Evolutionary conservation across 768 basidiomycete genomes (phyloP).

Genomic region (Russula sp.): DNA sequence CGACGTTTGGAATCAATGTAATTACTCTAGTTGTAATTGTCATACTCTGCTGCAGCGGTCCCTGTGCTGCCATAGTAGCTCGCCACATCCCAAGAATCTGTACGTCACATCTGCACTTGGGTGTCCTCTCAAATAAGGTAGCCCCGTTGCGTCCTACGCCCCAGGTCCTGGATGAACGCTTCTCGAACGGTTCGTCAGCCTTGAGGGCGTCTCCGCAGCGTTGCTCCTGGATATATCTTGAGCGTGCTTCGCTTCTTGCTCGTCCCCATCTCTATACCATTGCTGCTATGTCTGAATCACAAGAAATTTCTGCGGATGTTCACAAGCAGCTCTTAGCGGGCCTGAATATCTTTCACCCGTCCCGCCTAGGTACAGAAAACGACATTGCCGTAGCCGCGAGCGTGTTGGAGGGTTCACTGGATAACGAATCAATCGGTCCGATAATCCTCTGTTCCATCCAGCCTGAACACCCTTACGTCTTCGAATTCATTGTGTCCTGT

Average conservation of each 20-base stretch:
- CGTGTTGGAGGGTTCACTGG: slow-evolving; percentile 7
- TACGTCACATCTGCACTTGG: background rate
- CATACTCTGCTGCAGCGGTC: no score
- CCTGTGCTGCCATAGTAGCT: background rate
- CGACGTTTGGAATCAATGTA: background rate
- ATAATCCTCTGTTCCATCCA: slow-evolving; percentile 4
- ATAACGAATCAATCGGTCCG: slow-evolving; percentile 2
- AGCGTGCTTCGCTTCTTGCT: background rate
- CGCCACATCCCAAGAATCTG: background rate
- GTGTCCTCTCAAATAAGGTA: slow-evolving; percentile 3
- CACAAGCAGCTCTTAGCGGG: slow-evolving; percentile 2
- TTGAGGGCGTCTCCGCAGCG: slow-evolving; percentile 13
- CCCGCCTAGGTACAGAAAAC: background rate
- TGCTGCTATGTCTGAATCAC: background rate
- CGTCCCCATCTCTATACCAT: background rate
- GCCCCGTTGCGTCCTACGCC: background rate
- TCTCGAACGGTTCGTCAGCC: background rate
- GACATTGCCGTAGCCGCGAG: background rate
- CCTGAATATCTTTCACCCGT: slow-evolving; percentile 1
- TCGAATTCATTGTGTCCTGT: slow-evolving; percentile 15
- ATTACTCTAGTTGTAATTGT: background rate
- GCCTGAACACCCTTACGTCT: background rate
- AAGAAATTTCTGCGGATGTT: background rate
- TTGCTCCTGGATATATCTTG: background rate
- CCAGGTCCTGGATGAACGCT: background rate